Percentiles rank a stretch among this genome's conserved stretches.
Conservation (phyloP, 345 rosid genomes). For the Psidium guajava region DNA sequence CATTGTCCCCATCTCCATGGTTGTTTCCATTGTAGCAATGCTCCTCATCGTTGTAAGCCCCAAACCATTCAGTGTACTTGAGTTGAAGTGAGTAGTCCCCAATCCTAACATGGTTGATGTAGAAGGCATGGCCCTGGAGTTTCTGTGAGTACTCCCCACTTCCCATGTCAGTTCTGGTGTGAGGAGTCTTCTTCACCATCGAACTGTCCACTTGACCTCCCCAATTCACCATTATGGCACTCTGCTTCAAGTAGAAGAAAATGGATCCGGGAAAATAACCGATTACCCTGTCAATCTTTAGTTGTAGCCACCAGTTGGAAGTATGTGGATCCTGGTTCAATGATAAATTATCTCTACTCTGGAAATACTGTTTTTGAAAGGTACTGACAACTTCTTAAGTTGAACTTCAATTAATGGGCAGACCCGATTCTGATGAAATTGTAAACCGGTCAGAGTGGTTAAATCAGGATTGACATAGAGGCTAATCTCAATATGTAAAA, state of each 20-base stretch:
- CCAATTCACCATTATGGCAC: constrained; percentile 38
- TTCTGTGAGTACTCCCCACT: constrained; percentile 20
- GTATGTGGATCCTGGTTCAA: constrained; percentile 23
- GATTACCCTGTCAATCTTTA: background rate
- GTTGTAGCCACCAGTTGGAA: constrained; percentile 39
- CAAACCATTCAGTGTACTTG: constrained; percentile 27
- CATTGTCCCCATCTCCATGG: background rate
- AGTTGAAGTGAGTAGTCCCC: constrained; percentile 15
- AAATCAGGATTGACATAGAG: background rate
- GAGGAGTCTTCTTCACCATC: constrained; percentile 28
- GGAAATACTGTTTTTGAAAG: background rate
- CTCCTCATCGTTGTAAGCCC: constrained; percentile 12
- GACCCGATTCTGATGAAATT: background rate
- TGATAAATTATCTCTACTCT: background rate
- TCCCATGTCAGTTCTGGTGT: constrained; percentile 50
- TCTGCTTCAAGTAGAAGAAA: constrained; percentile 10
- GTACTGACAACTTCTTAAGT: background rate
- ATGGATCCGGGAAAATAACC: constrained; percentile 46
- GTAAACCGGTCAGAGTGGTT: background rate
- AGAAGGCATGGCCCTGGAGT: constrained; percentile 2
- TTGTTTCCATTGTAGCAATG: constrained; percentile 20
- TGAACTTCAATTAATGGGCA: background rate
- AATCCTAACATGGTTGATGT: constrained; percentile 25
- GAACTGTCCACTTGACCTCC: constrained; percentile 51
- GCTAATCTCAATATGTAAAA: background rate